Evolutionary conservation across 2,329 filamentous ascomycete genomes (phyloP), one percentile per base, ranked within the genome.

Genomic region (Epichloe uncinata): DNA sequence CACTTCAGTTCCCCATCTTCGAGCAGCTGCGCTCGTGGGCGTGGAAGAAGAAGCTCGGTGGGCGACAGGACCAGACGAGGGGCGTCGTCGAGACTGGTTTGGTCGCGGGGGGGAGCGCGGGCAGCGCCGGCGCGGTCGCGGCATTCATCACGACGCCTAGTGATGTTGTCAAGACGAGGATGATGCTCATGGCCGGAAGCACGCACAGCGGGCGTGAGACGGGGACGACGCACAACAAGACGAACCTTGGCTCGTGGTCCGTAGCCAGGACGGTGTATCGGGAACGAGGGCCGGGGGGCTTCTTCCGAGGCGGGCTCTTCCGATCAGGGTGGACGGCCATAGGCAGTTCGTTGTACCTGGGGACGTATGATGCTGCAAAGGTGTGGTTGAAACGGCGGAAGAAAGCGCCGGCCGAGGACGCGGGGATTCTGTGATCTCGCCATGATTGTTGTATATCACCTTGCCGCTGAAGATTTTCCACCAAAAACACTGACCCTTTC

Each of bases 101-200:
- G 2, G 77, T 91, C 42, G 93, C 87, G 1, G 87, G 77, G 3
- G 51, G 77, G 3, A 86, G 85, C 60, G 89, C 88, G 0, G 87
- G 83, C 2, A 64, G 75, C 15, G 86, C 88, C 0, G 89, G 89
- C 0, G 79, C 80, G 5, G 64, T 91, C 8, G 83, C 88, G 0
- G 85, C 89, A 1, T 76, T 86, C 9, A 64, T 93, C n/a, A 95
- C 89, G 1, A 95, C 89, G 47, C 90, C 90, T 0, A 80, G 89
- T 50, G 90, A 95, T 65, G 87, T 95, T 9, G 78, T 95, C 22
- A 95, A 95, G 71, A 95, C 89, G 55, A 71, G 87, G 46, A 85
- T 95, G 67, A 95, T 95, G 89, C 71, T 95, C 26, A 73, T 76
- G 33, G 81, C 81, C 1, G 72, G 70, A 30, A 57, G 1, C 49